Percentiles rank a stretch among this genome's conserved stretches.
Conservation (phyloP, 2,329 filamentous ascomycete species). For the Ceratocystiopsis brevicomis region DNA sequence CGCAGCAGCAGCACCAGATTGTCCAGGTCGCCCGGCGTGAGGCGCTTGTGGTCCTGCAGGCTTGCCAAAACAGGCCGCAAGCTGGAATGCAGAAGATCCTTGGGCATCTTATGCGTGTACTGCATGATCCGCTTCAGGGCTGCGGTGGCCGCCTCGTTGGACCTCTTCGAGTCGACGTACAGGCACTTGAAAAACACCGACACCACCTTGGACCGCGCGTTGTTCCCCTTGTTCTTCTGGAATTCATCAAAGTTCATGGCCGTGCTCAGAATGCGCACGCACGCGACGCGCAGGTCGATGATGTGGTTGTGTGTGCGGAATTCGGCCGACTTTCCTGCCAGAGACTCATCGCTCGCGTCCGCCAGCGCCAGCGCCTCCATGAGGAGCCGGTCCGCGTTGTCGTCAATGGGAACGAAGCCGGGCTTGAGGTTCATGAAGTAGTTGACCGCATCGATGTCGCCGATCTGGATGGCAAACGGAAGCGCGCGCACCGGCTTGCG, state of each 20-base stretch:
- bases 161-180: constrained; percentile 80
- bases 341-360: constrained; percentile 81
- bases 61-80: constrained; percentile 91
- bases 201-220: constrained; percentile 53
- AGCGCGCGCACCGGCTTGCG: constrained; percentile 84
- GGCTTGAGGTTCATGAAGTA: constrained; percentile 82
- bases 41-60: constrained; percentile 76
- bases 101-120: constrained; percentile 79
- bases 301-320: constrained; percentile 93
- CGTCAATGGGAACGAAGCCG: constrained; percentile 81
- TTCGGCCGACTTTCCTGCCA: constrained; percentile 83
- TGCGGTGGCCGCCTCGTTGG: constrained; percentile 83
- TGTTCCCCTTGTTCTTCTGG: constrained; percentile 37
- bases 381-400: constrained; percentile 71
- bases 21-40: constrained; percentile 77
- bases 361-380: constrained; percentile 88
- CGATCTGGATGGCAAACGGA: constrained; percentile 89
- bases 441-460: constrained; percentile 93
- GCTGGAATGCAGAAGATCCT: constrained; percentile 86
- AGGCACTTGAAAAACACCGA: constrained; percentile 95
- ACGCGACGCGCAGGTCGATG: constrained; percentile 76
- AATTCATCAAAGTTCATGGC: constrained; percentile 91
- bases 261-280: constrained; percentile 79
- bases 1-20: constrained; percentile 79
- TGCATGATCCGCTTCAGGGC: constrained; percentile 75